phyloP scores from a whole-genome alignment of 768 basidiomycete species.

The Calocybe cyanea region DNA sequence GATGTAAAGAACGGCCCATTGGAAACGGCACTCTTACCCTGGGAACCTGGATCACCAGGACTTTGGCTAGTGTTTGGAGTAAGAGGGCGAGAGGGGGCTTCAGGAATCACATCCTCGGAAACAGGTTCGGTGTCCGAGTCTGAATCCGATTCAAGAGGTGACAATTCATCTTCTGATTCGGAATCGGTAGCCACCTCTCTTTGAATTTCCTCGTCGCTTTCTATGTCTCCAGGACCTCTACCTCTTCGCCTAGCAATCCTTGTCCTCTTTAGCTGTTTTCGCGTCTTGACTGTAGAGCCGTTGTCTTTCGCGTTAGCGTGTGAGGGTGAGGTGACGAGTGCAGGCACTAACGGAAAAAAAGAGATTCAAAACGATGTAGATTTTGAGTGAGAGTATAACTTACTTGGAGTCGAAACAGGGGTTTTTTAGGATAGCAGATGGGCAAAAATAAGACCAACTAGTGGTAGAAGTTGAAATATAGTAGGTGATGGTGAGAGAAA shows the following conservation, averaged over 20 bases:
- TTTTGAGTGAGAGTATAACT: slow-evolving; percentile 18
- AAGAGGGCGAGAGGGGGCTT: slow-evolving; percentile 48
- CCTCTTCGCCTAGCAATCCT: slow-evolving; percentile 58
- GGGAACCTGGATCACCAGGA: slow-evolving; percentile 37
- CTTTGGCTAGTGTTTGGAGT: slow-evolving; percentile 71
- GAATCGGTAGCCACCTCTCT: slow-evolving; percentile 71
- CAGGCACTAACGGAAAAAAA: slow-evolving; percentile 35
- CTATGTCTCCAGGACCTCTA: slow-evolving; percentile 51
- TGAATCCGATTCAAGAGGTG: slow-evolving; percentile 54
- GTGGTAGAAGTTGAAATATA: slow-evolving; percentile 8
- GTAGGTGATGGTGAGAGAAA: slow-evolving; percentile 8
- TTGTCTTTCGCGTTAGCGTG: slow-evolving; percentile 29
- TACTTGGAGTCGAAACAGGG: slow-evolving; percentile 27
- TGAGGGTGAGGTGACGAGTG: slow-evolving; percentile 32
- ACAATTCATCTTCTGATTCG: slow-evolving; percentile 60
- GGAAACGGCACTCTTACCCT: slow-evolving; percentile 28
- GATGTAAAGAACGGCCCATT: slow-evolving; percentile 50
- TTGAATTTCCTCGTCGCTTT: slow-evolving; percentile 77
- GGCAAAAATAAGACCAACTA: slow-evolving; percentile 21
- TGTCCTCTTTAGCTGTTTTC: slow-evolving; percentile 36
- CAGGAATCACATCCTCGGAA: slow-evolving; percentile 56
- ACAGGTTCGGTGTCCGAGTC: slow-evolving; percentile 72
- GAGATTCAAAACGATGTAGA: slow-evolving; percentile 14
- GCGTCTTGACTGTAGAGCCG: slow-evolving; percentile 27
- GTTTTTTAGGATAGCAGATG: slow-evolving; percentile 17